These are phyloP conservation scores for Liriodendron chinense DNA, from an alignment of 164 flowering plant genomes.

Conservation along the genomic window DNA sequence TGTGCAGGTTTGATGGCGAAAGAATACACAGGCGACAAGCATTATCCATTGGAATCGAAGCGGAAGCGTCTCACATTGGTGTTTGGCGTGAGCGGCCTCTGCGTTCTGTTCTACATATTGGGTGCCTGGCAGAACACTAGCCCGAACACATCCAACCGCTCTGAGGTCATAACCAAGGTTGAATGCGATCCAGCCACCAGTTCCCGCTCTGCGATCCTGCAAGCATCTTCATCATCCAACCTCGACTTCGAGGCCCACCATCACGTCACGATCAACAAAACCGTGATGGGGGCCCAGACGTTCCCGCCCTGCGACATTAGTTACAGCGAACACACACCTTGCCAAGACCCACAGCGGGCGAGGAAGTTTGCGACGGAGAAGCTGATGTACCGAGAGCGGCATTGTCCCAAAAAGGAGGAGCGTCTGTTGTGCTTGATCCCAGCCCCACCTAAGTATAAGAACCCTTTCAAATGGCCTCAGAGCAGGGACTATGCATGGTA, in stretches of 20 bases:
- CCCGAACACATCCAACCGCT: conserved; percentile 24
- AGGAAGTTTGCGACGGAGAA: conserved; percentile 62
- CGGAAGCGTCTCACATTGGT: conserved; percentile 68
- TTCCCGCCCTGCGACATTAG: conserved; percentile 64
- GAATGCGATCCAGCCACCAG: conserved; percentile 28
- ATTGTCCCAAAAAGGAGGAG: conserved; percentile 80
- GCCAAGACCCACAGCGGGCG: conserved; percentile 61
- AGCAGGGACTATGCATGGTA: conserved; percentile 96
- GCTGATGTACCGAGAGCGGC: conserved; percentile 85
- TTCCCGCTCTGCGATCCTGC: conserved; percentile 7
- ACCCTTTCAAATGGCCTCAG: conserved; percentile 97
- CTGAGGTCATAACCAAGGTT: conserved; percentile 32
- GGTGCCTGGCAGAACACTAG: conserved; percentile 77
- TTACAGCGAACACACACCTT: conserved; percentile 85
- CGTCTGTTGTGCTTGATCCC: conserved; percentile 68
- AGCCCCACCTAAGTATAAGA: conserved; percentile 87
- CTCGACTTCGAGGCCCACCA: conserved; percentile 85
- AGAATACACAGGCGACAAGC: conserved; percentile 65
- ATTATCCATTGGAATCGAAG: conserved; percentile 54
- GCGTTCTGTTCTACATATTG: conserved; percentile 69
- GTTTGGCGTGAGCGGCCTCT: conserved; percentile 69
- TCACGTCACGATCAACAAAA: conserved; percentile 36
- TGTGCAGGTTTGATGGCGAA: conserved; percentile 55
- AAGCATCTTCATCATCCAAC: conserved; percentile 17
- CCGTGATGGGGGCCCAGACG: conserved; percentile 14